phyloP scores from a whole-genome alignment of 345 rosid species.

The Firmiana major region DNA sequence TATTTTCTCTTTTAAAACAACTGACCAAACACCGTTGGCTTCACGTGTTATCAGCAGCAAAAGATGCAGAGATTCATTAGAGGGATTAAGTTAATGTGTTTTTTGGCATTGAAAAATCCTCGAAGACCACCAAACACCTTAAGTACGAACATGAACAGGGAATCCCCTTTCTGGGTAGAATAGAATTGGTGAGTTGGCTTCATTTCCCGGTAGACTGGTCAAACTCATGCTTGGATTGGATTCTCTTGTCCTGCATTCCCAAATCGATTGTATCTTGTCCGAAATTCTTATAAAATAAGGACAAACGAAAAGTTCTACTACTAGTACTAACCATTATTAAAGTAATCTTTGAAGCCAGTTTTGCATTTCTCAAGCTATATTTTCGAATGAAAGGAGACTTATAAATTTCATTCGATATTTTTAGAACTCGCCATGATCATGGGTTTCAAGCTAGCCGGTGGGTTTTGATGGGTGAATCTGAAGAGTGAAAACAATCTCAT shows the following conservation, averaged over 20 bases:
- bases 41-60: conserved; percentile 18
- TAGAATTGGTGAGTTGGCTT: conserved; percentile 6
- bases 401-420: too few species aligned
- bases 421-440: not conserved
- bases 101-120: not conserved
- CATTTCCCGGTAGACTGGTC: conserved; percentile 25
- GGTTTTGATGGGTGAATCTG: too few species aligned
- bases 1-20: conserved; percentile 1
- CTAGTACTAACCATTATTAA: not conserved
- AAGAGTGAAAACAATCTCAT: not conserved
- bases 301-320: conserved; percentile 3
- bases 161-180: not conserved
- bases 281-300: not conserved
- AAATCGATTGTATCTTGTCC: conserved; percentile 21
- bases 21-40: conserved; percentile 6
- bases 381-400: too few species aligned
- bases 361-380: too few species aligned
- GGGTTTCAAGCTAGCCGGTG: too few species aligned
- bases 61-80: not conserved
- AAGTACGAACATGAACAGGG: not conserved
- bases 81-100: not conserved
- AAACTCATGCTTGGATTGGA: conserved; percentile 22
- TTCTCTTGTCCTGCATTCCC: conserved; percentile 19
- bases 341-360: not conserved
- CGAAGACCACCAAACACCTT: conserved; percentile 8